Evolutionary conservation across 129 eudicot genomes (phyloP), one percentile per base, ranked within the genome.

Genomic region (Centella asiatica): DNA sequence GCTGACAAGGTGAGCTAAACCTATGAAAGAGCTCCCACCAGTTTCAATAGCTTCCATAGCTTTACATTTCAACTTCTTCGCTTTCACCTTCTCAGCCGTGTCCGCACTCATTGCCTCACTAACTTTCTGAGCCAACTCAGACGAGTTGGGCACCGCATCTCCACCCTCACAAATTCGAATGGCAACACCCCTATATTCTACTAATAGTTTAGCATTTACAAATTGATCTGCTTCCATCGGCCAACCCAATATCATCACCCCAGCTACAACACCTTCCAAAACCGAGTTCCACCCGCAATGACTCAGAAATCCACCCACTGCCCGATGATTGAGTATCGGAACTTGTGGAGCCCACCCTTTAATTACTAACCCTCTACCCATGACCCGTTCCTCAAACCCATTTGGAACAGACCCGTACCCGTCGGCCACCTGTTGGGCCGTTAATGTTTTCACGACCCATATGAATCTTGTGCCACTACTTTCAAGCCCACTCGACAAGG

Each of bases 251-350:
- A 78, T 71, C 68, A 40, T 32, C 50, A 78, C 80, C 12, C 77
- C 82, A 1, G 74, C 40, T 1, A 71, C 57, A 24, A 82, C 22
- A 0, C 66, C 72, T 66, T 78, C 87, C 25, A 81, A 6, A 0
- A 62, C 67, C 5, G 87, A 81, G 57, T 76, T 76, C 82, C 89
- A 82, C 49, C 89, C 85, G 31, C 85, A 82, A 32, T 82, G 89
- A 57, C 74, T 82, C 46, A 82, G 27, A 25, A 82, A 82, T 9
- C 63, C 79, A 0, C 77, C 85, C 14, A 76, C 75, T 0, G 85
- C 76, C 27, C 62, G 68, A 26, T 82, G 81, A 8, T 56, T 40
- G n/a, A 82, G 47, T 34, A 82, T 72, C n/a, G 29, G 61, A 49
- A 82, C 63, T 50, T 82, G 88, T 19, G 88, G 88, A 2, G 77